A percentile compares a stretch with the other conserved stretches of the same genome.
These are phyloP conservation scores for Mycena belliarum DNA, from an alignment of 768 basidiomycete genomes.

Conservation along the genomic window DNA sequence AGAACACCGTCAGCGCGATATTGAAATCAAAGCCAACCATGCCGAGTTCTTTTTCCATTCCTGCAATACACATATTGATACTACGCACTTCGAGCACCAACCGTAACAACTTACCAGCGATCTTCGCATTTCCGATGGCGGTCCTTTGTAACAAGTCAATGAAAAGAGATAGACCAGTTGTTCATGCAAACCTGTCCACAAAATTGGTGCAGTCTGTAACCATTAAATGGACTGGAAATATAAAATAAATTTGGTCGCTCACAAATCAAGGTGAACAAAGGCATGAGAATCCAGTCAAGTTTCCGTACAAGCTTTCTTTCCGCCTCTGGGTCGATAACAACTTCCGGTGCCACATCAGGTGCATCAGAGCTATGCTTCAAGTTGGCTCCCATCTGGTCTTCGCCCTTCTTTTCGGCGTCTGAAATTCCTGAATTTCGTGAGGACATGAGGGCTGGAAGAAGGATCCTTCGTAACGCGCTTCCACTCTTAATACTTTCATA, in stretches of 20 bases:
- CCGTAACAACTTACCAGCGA: constrained; percentile 27
- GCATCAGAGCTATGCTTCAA: background rate
- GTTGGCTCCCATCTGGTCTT: background rate
- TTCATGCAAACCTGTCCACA: constrained; percentile 34
- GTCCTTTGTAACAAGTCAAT: constrained; percentile 20
- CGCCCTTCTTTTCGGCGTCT: constrained; percentile 3
- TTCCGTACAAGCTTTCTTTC: constrained; percentile 37
- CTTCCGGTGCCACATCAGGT: background rate
- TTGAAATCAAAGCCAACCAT: constrained; percentile 45
- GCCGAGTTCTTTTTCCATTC: constrained; percentile 41
- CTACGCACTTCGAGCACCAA: background rate
- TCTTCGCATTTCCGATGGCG: constrained; percentile 35
- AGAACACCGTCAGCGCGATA: constrained; percentile 43
- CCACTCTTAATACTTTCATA: too few relatives aligned
- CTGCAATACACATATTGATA: background rate
- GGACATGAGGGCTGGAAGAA: constrained; percentile 1
- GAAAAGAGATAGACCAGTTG: background rate
- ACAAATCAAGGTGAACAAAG: constrained; percentile 43
- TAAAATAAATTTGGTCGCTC: constrained; percentile 16
- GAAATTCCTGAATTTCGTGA: background rate
- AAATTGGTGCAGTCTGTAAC: constrained; percentile 38
- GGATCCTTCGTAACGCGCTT: too few relatives aligned
- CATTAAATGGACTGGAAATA: background rate
- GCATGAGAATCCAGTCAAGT: constrained; percentile 36
- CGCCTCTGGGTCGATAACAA: constrained; percentile 32